Base-by-base conservation (phyloP, 2,329 filamentous ascomycete species). In the Xylariomycetidae sp. region DNA sequence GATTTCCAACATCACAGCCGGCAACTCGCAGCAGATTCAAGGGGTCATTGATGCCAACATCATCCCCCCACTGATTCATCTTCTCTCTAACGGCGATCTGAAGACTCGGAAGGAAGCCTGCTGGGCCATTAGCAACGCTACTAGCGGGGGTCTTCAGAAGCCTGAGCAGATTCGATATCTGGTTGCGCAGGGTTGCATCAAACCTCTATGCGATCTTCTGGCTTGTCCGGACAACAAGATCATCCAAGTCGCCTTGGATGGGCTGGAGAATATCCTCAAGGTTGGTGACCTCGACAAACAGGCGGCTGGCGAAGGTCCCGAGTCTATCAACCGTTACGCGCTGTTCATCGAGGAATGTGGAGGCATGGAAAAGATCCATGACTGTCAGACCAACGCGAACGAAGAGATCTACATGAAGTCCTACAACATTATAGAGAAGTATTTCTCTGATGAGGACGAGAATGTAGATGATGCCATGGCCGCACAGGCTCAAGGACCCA, bases 351-450 rank as follows among this genome's bases (percentile, higher is more conserved):
- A 98, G 68, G 92, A 98, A 67, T 94, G 89, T 50, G 88, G 88
- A 56, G 92, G 92, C 48, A 98, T 98, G 92, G 92, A 97, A 73
- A 97, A 97, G 82, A 97, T 98, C 51, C 92, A 98, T 69, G 90
- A 97, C 53, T 97, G 92, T 78, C 92, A 98, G 74, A 96, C 94
- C 72, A 98, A 98, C 56, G 90, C 90, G 71, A 98, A 98, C 68
- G 92, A 98, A 69, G 92, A 98, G 69, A 98, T 98, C 53, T 98
- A 98, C 76, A 97, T 98, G 90, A 98, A 98, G 80, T 92, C 92
- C 0, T 98, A 97, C 77, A 97, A 94, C 77, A 98, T 98, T 66
- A 98, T 98, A 50, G 92, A 98, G 76, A 96, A 96, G 73, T 98
- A 98, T 77, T 98, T 98, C 72, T 96, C 89, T 0, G 92, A 98